Conservation (phyloP, 768 basidiomycete genomes). For the Termitomyces bulborhizus region DNA sequence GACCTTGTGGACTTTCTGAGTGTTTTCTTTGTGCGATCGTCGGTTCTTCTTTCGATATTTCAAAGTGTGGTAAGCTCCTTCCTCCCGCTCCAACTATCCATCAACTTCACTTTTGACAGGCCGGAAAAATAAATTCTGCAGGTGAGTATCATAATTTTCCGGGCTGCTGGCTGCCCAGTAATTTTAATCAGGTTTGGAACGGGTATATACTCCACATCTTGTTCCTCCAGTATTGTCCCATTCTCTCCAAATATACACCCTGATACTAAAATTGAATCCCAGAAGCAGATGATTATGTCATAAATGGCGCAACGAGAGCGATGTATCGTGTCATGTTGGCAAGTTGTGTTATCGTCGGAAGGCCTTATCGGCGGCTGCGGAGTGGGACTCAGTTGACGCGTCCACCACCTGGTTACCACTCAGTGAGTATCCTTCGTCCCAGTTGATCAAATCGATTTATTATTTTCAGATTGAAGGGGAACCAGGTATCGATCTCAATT, state of each 20-base stretch:
- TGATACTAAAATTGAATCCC: not conserved
- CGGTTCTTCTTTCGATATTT: constrained; percentile 53
- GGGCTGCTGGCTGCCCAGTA: not conserved
- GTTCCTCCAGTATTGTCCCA: constrained; percentile 48
- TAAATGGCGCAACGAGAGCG: constrained; percentile 34
- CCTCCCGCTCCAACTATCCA: not conserved
- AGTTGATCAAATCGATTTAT: not conserved
- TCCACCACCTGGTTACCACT: constrained; percentile 55
- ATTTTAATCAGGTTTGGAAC: constrained; percentile 47
- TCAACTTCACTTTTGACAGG: not conserved
- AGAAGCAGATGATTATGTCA: constrained; percentile 66
- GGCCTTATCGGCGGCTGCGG: constrained; percentile 39
- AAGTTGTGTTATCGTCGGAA: constrained; percentile 61
- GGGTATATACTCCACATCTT: constrained; percentile 62
- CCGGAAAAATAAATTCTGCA: constrained; percentile 48
- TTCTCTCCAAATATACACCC: not conserved
- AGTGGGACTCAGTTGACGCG: constrained; percentile 43
- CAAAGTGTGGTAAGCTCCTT: constrained; percentile 40
- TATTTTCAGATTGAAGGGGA: constrained; percentile 45
- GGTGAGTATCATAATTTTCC: constrained; percentile 20
- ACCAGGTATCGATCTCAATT: constrained; percentile 61
- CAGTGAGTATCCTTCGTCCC: constrained; percentile 27
- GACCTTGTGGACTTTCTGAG: constrained; percentile 41
- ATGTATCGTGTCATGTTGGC: constrained; percentile 46
- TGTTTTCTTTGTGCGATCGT: constrained; percentile 56